Base-by-base conservation (phyloP, 2,329 filamentous ascomycete species). In the Paraconiothyrium sp. region DNA sequence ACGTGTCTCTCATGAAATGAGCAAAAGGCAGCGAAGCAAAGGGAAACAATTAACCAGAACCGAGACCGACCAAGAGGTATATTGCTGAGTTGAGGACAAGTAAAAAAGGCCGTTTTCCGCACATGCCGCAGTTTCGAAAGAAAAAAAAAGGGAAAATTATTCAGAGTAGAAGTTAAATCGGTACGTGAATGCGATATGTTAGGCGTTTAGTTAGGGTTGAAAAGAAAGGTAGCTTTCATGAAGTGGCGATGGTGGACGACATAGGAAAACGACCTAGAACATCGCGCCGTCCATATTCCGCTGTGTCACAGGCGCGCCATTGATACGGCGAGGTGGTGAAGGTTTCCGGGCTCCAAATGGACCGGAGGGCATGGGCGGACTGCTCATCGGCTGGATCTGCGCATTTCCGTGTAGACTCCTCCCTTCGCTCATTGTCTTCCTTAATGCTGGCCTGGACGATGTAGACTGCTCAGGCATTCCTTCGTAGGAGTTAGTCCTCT, bases 361-460 rank as follows among this genome's bases (percentile, higher is more conserved):
- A 6, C 54, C 58, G 24, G 72, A 58, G 44, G 76, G 76, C 61
- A 77, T 63, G 5, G 75, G 70, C 24, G 75, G 74, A 32, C 72
- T 70, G 32, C 24, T 39, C 43, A 56, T 27, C 22, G n/a, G 64
- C 46, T 16, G 65, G n/a, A 39, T 72, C 71, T 43, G 64, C 57
- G 60, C 74, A 72, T 41, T 78, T 7, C 76, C 77, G 55, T 83
- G 80, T 60, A 86, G 71, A 56, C 79, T 82, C 22, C 79, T 83
- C 27, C 83, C 83, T 65, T 85, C 84, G 63, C 83, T 85, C 6
- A 81, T 82, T 13, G 78, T 79, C 70, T 85, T 85, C 58, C 83
- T 79, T 22, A 85, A 67, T 58, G 76, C 71, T 43, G 79, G 78
- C 57, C 80, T 78, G 27, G 77, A 72, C 54, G 75, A 72, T 14